Conservation (phyloP, 2,329 filamentous ascomycete species). For the Fusarium nisikadoi region DNA sequence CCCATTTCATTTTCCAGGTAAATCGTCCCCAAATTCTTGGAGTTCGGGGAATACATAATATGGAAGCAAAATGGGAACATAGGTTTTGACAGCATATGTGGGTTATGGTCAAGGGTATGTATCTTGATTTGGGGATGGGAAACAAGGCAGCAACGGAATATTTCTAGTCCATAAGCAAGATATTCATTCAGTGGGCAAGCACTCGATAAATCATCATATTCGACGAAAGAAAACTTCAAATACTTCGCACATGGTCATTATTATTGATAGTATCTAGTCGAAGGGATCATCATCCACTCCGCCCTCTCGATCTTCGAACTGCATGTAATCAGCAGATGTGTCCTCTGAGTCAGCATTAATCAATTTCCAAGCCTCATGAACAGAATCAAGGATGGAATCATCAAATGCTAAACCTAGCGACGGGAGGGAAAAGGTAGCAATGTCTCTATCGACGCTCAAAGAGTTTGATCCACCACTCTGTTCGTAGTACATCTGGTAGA, state of each 20-base stretch:
- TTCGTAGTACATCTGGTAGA: slow-evolving; percentile 68
- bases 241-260: slow-evolving; percentile 6
- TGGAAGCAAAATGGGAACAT: slow-evolving; percentile 13
- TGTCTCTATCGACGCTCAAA: slow-evolving; percentile 51
- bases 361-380: slow-evolving; percentile 76
- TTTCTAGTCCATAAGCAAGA: not conserved
- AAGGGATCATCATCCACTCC: slow-evolving; percentile 68
- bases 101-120: not conserved
- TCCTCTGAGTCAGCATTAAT: slow-evolving; percentile 64
- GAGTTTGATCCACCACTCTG: slow-evolving; percentile 52
- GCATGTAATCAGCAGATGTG: slow-evolving; percentile 70
- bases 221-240: not conserved
- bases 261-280: slow-evolving; percentile 45
- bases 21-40: slow-evolving; percentile 2
- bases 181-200: not conserved
- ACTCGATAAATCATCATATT: not conserved
- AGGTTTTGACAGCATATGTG: not conserved
- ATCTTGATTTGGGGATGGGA: not conserved
- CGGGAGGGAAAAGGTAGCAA: slow-evolving; percentile 68
- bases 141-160: not conserved
- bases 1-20: slow-evolving; percentile 10
- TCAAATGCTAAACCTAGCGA: slow-evolving; percentile 77
- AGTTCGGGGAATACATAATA: slow-evolving; percentile 2
- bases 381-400: slow-evolving; percentile 73
- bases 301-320: slow-evolving; percentile 79